Conservation (phyloP, 768 basidiomycete genomes). For the Tulasnella sp. region DNA sequence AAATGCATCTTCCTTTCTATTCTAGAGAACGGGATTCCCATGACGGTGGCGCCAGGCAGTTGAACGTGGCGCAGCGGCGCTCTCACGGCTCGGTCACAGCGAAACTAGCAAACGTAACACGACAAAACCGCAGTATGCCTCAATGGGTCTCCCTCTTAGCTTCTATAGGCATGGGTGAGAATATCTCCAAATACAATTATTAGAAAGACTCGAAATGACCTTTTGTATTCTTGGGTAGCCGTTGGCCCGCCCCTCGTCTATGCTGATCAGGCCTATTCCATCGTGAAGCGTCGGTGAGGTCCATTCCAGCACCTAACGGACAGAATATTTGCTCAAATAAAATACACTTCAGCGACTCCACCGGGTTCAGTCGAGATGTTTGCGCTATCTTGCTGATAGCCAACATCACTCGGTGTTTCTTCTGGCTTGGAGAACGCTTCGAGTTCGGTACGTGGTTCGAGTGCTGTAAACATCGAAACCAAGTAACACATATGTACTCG, state of each 20-base stretch:
- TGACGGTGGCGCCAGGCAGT: not conserved
- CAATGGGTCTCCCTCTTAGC: constrained; percentile 64
- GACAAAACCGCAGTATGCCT: not conserved
- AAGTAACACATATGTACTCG: not conserved
- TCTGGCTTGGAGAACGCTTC: constrained; percentile 79
- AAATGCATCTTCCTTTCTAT: not conserved
- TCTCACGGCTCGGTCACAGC: constrained; percentile 2
- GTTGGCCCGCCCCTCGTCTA: constrained; percentile 80
- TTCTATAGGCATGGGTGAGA: constrained; percentile 72
- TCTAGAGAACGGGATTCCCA: not conserved
- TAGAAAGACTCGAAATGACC: not conserved
- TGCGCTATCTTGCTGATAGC: constrained; percentile 70
- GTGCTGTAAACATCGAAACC: too few relatives aligned
- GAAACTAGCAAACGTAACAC: not conserved
- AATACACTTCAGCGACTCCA: constrained; percentile 56
- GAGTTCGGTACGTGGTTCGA: constrained; percentile 43
- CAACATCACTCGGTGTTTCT: constrained; percentile 85
- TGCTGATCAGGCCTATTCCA: constrained; percentile 68
- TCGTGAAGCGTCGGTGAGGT: constrained; percentile 64
- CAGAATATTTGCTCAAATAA: constrained; percentile 20
- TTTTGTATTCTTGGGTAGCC: constrained; percentile 6
- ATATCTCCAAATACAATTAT: not conserved
- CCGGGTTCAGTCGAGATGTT: constrained; percentile 77
- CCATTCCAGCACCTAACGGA: constrained; percentile 27
- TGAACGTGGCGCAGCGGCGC: not conserved